Conservation (phyloP, 805 yeast species). For the Candida methanosorbosa region DNA sequence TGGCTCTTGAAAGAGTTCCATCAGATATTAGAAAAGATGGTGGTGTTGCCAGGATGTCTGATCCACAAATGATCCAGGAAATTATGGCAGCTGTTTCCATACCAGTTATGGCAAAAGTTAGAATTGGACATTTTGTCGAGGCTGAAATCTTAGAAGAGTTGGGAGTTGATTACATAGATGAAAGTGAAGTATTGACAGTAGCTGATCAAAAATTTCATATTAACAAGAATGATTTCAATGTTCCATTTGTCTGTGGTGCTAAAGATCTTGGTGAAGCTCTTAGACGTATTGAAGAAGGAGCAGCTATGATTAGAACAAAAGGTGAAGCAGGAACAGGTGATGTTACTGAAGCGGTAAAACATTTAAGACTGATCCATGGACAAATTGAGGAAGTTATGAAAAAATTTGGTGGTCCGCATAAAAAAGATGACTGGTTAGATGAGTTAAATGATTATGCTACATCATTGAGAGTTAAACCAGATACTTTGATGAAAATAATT, state of each 20-base stretch:
- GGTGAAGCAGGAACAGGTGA: slow-evolving; percentile 92
- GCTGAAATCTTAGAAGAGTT: slow-evolving; percentile 69
- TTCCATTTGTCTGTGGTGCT: slow-evolving; percentile 82
- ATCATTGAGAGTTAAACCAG: slow-evolving; percentile 50
- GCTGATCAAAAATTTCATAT: slow-evolving; percentile 68
- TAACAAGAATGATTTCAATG: slow-evolving; percentile 46
- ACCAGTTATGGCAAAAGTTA: slow-evolving; percentile 80
- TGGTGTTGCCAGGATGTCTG: slow-evolving; percentile 80
- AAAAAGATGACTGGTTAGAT: slow-evolving; percentile 30
- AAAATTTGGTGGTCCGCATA: slow-evolving; percentile 2
- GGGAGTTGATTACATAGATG: slow-evolving; percentile 74
- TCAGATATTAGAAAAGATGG: slow-evolving; percentile 80
- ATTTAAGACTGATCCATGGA: slow-evolving; percentile 50
- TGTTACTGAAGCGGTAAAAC: slow-evolving; percentile 73
- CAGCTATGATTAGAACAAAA: slow-evolving; percentile 80
- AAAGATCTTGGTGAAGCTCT: slow-evolving; percentile 76
- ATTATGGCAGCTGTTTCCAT: slow-evolving; percentile 65
- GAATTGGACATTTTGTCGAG: slow-evolving; percentile 79
- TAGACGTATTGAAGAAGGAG: slow-evolving; percentile 73
- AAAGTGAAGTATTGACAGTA: slow-evolving; percentile 77
- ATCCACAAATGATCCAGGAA: slow-evolving; percentile 67
- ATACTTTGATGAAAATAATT: slow-evolving; percentile 40
- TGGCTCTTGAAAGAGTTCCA: slow-evolving; percentile 82
- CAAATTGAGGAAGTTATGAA: slow-evolving; percentile 42
- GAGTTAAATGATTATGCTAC: slow-evolving; percentile 44